phyloP scores from a whole-genome alignment of 345 rosid species.

The Dimocarpus longan region DNA sequence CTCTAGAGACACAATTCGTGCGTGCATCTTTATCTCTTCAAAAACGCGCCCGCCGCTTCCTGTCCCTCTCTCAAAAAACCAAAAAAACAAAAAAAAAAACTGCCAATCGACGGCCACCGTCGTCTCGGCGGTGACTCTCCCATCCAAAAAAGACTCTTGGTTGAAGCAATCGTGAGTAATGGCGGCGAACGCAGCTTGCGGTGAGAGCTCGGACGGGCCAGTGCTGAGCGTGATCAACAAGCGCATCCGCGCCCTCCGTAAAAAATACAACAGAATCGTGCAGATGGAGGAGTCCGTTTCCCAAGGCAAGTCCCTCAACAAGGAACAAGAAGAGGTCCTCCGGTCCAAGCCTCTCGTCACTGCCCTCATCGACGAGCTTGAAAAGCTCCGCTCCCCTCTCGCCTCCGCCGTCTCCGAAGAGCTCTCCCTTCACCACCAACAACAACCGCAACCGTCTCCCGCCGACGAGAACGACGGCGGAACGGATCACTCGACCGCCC shows the following conservation, averaged over 20 bases:
- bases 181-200: slow-evolving; percentile 32
- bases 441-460: slow-evolving; percentile 18
- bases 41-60: slow-evolving; percentile 18
- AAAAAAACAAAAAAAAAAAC: background rate
- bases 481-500: background rate
- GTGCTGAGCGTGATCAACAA: slow-evolving; percentile 81
- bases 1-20: background rate
- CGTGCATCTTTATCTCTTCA: background rate
- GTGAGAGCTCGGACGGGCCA: slow-evolving; percentile 68
- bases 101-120: background rate
- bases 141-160: background rate
- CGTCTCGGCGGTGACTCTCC: slow-evolving; percentile 21
- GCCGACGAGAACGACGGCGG: background rate
- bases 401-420: slow-evolving; percentile 72
- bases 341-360: slow-evolving; percentile 73
- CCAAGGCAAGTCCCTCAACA: slow-evolving; percentile 79
- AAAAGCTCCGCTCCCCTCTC: slow-evolving; percentile 78
- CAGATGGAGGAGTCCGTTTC: slow-evolving; percentile 83
- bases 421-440: slow-evolving; percentile 45
- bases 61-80: background rate
- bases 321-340: slow-evolving; percentile 86
- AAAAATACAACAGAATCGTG: slow-evolving; percentile 75
- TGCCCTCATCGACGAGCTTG: slow-evolving; percentile 82
- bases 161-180: slow-evolving; percentile 10
- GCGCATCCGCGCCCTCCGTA: slow-evolving; percentile 89